A percentile compares a stretch with the other conserved stretches of the same genome.
Evolutionary conservation across 2,329 filamentous ascomycete genomes (phyloP).

Genomic region (Penicillium sp.): DNA sequence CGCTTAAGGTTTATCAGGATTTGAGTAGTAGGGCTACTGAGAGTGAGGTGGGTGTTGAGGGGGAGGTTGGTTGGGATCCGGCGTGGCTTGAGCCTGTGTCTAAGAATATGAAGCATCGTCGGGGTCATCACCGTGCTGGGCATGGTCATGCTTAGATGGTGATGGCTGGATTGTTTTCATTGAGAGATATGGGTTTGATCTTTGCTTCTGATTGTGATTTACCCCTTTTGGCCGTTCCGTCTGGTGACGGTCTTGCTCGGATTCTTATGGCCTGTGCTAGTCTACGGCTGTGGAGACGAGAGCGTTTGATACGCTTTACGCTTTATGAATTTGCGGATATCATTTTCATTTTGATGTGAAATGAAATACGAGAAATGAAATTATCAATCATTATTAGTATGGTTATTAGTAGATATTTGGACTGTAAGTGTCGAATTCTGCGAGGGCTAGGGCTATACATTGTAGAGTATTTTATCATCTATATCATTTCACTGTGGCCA

Average conservation of each 20-base stretch:
- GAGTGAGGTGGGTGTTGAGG: background rate
- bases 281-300: background rate
- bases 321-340: conserved; percentile 26
- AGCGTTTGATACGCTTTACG: conserved; percentile 1
- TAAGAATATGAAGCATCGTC: conserved; percentile 14
- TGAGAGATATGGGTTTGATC: background rate
- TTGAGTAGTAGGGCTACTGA: background rate
- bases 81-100: background rate
- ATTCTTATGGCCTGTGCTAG: background rate
- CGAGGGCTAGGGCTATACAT: no score
- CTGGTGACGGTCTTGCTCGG: background rate
- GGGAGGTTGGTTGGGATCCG: background rate
- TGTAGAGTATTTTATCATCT: no score
- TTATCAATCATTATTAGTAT: background rate
- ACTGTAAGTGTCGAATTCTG: background rate
- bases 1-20: conserved; percentile 61
- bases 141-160: conserved; percentile 6
- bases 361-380: background rate
- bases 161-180: background rate
- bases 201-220: background rate
- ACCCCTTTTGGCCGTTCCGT: no score
- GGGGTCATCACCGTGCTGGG: conserved; percentile 3
- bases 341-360: background rate
- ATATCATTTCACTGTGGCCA: no score
- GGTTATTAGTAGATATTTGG: background rate